Percentiles rank a stretch among this genome's conserved stretches.
Conservation (phyloP, 1,139 yeast genomes). For the Sugiyamaella neomexicana region DNA sequence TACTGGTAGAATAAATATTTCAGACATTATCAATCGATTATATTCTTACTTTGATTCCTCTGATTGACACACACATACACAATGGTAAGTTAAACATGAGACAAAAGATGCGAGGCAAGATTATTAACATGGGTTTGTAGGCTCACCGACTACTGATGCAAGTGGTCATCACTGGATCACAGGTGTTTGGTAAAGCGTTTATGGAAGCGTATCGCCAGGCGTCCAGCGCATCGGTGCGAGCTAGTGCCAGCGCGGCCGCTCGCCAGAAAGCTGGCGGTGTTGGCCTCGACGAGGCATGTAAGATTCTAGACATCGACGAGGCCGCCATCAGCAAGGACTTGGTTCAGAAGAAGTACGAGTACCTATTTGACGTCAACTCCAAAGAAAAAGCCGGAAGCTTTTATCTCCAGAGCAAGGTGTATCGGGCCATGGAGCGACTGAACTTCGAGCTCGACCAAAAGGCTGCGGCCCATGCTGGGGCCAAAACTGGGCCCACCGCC, state of each 20-base stretch:
- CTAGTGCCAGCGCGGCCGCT: slow-evolving; percentile 59
- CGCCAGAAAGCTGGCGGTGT: slow-evolving; percentile 74
- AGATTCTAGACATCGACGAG: slow-evolving; percentile 77
- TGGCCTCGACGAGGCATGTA: slow-evolving; percentile 84
- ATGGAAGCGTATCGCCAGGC: slow-evolving; percentile 98
- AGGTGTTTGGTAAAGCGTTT: slow-evolving; percentile 93
- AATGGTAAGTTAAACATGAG: neutral
- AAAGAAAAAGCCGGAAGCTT: slow-evolving; percentile 94
- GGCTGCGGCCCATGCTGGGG: slow-evolving; percentile 17
- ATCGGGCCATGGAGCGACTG: slow-evolving; percentile 72
- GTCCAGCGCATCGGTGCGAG: slow-evolving; percentile 77
- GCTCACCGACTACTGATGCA: slow-evolving; percentile 90
- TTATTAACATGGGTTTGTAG: slow-evolving; percentile 37
- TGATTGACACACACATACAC: neutral
- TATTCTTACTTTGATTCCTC: neutral
- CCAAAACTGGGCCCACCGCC: slow-evolving; percentile 8
- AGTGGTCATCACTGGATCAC: slow-evolving; percentile 90
- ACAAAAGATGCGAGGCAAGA: neutral
- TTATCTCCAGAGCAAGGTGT: slow-evolving; percentile 88
- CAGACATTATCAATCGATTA: neutral
- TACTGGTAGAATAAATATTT: neutral
- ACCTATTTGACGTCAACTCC: slow-evolving; percentile 82
- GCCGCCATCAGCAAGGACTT: slow-evolving; percentile 55
- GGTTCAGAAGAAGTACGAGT: slow-evolving; percentile 73
- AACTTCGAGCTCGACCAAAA: slow-evolving; percentile 49